phyloP scores from a whole-genome alignment of 2,329 filamentous ascomycete species.

The Capronia coronata region DNA sequence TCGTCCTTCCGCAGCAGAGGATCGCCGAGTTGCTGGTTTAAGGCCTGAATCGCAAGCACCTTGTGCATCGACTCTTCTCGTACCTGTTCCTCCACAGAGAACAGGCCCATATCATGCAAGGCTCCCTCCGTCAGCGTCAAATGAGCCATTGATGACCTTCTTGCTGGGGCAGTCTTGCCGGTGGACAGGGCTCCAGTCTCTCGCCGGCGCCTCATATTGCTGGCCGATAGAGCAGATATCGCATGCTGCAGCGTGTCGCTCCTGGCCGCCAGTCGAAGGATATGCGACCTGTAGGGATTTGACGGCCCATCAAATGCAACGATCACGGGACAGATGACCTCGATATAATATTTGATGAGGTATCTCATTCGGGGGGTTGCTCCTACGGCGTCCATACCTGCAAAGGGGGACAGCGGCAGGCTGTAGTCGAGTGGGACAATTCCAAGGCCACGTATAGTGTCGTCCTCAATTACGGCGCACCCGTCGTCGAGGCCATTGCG shows the following conservation, averaged over 20 bases:
- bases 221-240: slow-evolving; percentile 80
- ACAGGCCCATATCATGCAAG: slow-evolving; percentile 39
- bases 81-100: slow-evolving; percentile 53
- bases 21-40: slow-evolving; percentile 80
- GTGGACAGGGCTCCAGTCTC: slow-evolving; percentile 50
- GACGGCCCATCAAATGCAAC: slow-evolving; percentile 80
- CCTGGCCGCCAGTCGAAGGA: slow-evolving; percentile 67
- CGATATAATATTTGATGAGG: slow-evolving; percentile 89
- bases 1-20: slow-evolving; percentile 69
- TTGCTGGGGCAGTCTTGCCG: slow-evolving; percentile 45
- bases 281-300: slow-evolving; percentile 80
- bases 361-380: slow-evolving; percentile 74
- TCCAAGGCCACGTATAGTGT: slow-evolving; percentile 6
- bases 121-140: slow-evolving; percentile 37
- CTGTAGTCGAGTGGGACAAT: slow-evolving; percentile 12
- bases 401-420: slow-evolving; percentile 19
- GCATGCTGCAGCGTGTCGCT: slow-evolving; percentile 86
- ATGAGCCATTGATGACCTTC: slow-evolving; percentile 44
- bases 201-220: slow-evolving; percentile 79
- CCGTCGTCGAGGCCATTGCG: slow-evolving; percentile 12
- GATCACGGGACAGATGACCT: slow-evolving; percentile 84
- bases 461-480: slow-evolving; percentile 17
- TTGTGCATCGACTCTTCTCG: slow-evolving; percentile 79
- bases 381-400: slow-evolving; percentile 39
- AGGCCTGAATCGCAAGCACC: slow-evolving; percentile 69